Percentiles rank a stretch among this genome's conserved stretches.
phyloP scores from a whole-genome alignment of 371 early-diverging fungal genomes.

The Mortierella sp. region DNA sequence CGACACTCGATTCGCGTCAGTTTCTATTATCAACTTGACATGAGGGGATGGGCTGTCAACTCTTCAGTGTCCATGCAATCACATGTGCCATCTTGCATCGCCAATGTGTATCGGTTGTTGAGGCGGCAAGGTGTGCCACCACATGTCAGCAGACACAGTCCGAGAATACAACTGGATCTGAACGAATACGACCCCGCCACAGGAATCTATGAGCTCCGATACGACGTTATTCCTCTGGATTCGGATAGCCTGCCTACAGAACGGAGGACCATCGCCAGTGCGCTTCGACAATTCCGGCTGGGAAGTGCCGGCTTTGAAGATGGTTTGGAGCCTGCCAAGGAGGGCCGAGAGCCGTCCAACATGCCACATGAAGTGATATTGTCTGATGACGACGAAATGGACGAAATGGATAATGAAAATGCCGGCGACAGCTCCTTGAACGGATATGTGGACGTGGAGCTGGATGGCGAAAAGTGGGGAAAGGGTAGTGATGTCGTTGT shows the following conservation, averaged over 20 bases:
- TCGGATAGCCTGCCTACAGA: constrained; percentile 27
- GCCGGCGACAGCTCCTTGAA: constrained; percentile 5
- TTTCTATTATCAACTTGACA: constrained; percentile 54
- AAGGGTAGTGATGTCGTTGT: constrained; percentile 49
- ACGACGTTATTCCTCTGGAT: constrained; percentile 49
- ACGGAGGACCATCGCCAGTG: constrained; percentile 36
- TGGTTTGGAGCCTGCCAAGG: constrained; percentile 13
- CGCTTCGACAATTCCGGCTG: constrained; percentile 38
- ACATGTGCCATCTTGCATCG: constrained; percentile 53
- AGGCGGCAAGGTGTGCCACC: constrained; percentile 53
- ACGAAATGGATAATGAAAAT: constrained; percentile 25
- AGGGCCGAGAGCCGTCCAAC: constrained; percentile 11
- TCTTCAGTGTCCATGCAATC: constrained; percentile 54
- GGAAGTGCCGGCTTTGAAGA: constrained; percentile 21
- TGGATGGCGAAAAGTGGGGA: constrained; percentile 56
- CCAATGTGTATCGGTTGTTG: constrained; percentile 43
- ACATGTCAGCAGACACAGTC: constrained; percentile 49
- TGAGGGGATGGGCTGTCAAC: constrained; percentile 55
- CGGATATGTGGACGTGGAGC: constrained; percentile 52
- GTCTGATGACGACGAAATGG: constrained; percentile 44
- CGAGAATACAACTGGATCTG: constrained; percentile 50
- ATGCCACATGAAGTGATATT: constrained; percentile 45
- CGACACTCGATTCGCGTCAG: constrained; percentile 54
- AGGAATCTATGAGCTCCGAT: constrained; percentile 53
- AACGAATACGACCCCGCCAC: constrained; percentile 53